Conservation (phyloP, 2,329 filamentous ascomycete genomes). For the Aureobasidium sp. region DNA sequence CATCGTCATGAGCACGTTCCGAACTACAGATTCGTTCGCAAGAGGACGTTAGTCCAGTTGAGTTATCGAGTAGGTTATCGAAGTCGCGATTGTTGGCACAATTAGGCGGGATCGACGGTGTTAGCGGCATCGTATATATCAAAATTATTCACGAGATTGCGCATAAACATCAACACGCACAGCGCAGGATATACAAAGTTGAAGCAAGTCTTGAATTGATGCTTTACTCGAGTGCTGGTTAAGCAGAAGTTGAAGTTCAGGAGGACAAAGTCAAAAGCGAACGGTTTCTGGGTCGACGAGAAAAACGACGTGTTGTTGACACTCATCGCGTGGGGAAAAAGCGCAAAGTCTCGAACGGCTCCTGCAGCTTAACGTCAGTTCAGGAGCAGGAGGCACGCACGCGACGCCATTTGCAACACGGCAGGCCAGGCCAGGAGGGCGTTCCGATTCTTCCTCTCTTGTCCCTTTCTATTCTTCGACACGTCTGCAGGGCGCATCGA, state of each 20-base stretch:
- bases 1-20: background rate
- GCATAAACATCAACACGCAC: background rate
- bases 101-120: background rate
- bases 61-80: background rate
- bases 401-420: background rate
- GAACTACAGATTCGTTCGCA: background rate
- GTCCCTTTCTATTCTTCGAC: background rate
- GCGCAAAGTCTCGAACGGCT: background rate
- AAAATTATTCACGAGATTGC: background rate
- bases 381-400: background rate
- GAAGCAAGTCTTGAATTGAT: too few species aligned
- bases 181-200: too few species aligned
- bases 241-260: too few species aligned
- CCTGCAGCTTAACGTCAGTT: background rate
- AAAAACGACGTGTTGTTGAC: background rate
- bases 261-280: background rate
- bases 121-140: background rate
- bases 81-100: conserved; percentile 1
- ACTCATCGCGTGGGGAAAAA: background rate
- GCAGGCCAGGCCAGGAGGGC: background rate
- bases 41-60: background rate
- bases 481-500: background rate
- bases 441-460: background rate
- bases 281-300: background rate
- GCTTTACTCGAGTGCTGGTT: too few species aligned